Evolutionary conservation across 139 green algal species (phyloP).

Genomic region (Chlorella sp.): DNA sequence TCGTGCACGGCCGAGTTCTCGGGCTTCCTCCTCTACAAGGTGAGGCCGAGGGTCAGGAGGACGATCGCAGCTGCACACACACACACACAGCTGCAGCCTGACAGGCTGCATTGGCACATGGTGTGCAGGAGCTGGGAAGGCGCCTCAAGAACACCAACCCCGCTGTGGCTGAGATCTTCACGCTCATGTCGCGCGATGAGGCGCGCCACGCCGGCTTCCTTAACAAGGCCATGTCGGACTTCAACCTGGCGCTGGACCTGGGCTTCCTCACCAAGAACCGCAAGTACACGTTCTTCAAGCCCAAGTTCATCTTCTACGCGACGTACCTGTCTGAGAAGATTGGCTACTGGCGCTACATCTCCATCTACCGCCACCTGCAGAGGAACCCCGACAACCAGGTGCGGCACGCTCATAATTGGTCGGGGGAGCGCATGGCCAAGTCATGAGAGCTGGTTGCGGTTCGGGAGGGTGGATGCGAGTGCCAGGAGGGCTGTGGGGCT

Average conservation of each 20-base stretch:
- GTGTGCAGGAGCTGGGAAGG: slow-evolving; percentile 82
- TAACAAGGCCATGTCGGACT: slow-evolving; percentile 47
- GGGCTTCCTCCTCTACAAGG: slow-evolving; percentile 99
- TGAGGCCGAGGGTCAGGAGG: not conserved
- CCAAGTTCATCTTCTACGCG: slow-evolving; percentile 87
- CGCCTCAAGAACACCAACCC: slow-evolving; percentile 94
- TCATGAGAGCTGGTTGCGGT: too few species aligned
- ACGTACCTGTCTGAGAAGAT: slow-evolving; percentile 99
- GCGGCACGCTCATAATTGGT: too few species aligned
- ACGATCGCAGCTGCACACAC: not conserved
- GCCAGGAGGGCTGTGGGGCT: too few species aligned
- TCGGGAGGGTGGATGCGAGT: too few species aligned
- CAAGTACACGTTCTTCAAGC: slow-evolving; percentile 91
- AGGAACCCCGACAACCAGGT: slow-evolving; percentile 90
- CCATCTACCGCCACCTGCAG: slow-evolving; percentile 60
- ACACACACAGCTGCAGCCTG: not conserved
- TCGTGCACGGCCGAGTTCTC: slow-evolving; percentile 99
- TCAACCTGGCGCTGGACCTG: slow-evolving; percentile 87
- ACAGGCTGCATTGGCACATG: not conserved
- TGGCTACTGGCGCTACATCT: slow-evolving; percentile 94
- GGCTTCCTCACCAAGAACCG: slow-evolving; percentile 99
- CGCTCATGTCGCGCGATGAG: slow-evolving; percentile 97
- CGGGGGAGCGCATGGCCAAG: too few species aligned
- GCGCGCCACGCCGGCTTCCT: slow-evolving; percentile 97
- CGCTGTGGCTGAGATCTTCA: slow-evolving; percentile 87